A percentile compares a stretch with the other conserved stretches of the same genome.
These are phyloP conservation scores for Pharus latifolius DNA, from an alignment of 176 grass and related monocot species.

Conservation along the genomic window DNA sequence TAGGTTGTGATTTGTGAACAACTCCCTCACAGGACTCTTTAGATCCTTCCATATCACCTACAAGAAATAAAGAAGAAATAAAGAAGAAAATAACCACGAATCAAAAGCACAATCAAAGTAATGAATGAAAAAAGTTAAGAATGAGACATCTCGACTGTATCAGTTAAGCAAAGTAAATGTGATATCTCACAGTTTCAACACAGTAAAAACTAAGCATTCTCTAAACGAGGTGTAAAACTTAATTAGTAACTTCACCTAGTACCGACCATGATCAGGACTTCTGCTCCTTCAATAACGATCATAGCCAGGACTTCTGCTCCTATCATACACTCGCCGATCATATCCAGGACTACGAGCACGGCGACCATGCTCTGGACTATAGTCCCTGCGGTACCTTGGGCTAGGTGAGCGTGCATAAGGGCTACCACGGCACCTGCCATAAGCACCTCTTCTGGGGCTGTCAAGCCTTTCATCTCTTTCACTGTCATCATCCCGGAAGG, in stretches of 20 bases:
- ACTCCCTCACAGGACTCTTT: not conserved
- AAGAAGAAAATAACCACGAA: not conserved
- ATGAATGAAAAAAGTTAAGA: not conserved
- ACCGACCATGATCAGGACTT: conserved; percentile 42
- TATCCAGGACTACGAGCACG: conserved; percentile 43
- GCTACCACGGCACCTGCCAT: conserved; percentile 22
- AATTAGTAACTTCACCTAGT: conserved; percentile 23
- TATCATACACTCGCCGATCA: conserved; percentile 29
- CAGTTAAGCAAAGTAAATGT: not conserved
- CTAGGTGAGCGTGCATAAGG: conserved; percentile 55
- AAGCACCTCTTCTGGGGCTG: conserved; percentile 41
- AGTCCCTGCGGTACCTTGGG: conserved; percentile 40
- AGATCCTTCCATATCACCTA: not conserved
- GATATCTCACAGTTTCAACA: not conserved
- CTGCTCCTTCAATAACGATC: too few species aligned
- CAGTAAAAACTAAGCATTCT: not conserved
- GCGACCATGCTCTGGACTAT: conserved; percentile 65
- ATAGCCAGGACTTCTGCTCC: conserved; percentile 43
- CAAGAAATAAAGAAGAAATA: not conserved
- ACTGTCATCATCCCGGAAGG: conserved; percentile 67
- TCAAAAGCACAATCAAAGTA: not conserved
- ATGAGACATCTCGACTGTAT: not conserved
- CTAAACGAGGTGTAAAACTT: not conserved
- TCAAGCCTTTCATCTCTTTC: conserved; percentile 44
- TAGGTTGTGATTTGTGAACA: not conserved